A percentile compares a stretch with the other conserved stretches of the same genome.
Conservation (phyloP, 768 basidiomycete species). For the Astraeus odoratus region DNA sequence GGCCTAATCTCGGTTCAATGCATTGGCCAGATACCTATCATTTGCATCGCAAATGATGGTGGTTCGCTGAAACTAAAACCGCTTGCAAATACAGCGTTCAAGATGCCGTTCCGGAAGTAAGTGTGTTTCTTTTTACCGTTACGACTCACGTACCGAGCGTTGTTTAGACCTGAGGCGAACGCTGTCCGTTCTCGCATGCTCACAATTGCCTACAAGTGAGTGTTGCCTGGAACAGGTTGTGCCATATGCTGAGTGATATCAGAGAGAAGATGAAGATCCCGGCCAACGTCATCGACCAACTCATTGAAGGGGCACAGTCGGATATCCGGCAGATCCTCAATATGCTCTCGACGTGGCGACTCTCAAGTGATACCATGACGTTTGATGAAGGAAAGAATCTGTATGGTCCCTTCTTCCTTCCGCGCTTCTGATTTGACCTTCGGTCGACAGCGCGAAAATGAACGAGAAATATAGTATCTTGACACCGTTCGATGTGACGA, state of each 20-base stretch:
- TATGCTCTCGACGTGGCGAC: slow-evolving; percentile 96
- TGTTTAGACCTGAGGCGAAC: slow-evolving; percentile 61
- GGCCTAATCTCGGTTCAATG: not conserved
- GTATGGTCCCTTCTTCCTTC: slow-evolving; percentile 39
- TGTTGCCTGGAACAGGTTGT: not conserved
- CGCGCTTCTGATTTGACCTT: not conserved
- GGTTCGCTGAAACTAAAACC: slow-evolving; percentile 90
- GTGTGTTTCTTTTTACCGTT: slow-evolving; percentile 19
- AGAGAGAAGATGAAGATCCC: slow-evolving; percentile 95
- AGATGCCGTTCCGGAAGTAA: slow-evolving; percentile 72
- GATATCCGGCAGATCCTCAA: slow-evolving; percentile 97
- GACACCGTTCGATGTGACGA: slow-evolving; percentile 90
- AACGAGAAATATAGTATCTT: slow-evolving; percentile 91
- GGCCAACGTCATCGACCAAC: slow-evolving; percentile 86
- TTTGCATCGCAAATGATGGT: slow-evolving; percentile 94
- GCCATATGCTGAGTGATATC: not conserved
- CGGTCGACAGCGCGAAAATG: slow-evolving; percentile 57
- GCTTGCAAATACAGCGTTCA: slow-evolving; percentile 61
- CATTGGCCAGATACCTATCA: slow-evolving; percentile 77
- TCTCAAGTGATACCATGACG: slow-evolving; percentile 74
- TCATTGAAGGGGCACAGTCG: slow-evolving; percentile 82
- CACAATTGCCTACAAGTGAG: slow-evolving; percentile 85
- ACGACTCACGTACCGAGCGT: not conserved
- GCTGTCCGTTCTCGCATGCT: slow-evolving; percentile 82
- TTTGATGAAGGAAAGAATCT: slow-evolving; percentile 90